Evolutionary conservation across 192 early-diverging fungal species (phyloP).

Genomic region (Mortierella antarctica): DNA sequence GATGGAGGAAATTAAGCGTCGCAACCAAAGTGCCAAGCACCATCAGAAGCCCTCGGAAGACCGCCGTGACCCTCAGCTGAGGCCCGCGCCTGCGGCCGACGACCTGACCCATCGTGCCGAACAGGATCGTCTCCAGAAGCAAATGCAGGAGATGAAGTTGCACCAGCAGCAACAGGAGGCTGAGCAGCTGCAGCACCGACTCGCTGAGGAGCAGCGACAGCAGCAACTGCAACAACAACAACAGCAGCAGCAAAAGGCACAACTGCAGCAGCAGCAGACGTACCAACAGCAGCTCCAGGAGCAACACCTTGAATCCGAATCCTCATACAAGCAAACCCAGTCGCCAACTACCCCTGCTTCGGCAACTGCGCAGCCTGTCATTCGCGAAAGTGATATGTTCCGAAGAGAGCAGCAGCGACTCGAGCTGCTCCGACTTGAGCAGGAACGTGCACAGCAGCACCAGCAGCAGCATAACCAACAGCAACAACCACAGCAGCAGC

Average conservation of each 20-base stretch:
- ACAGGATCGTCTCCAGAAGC: constrained; percentile 23
- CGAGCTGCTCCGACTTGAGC: constrained; percentile 38
- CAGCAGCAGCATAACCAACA: constrained; percentile 36
- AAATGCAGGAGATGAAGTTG: constrained; percentile 54
- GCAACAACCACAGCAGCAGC: constrained; percentile 21
- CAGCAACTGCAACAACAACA: constrained; percentile 45
- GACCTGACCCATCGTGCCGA: constrained; percentile 23
- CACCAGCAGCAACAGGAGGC: constrained; percentile 36
- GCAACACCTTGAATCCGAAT: constrained; percentile 35
- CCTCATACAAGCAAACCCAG: constrained; percentile 23
- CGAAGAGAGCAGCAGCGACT: constrained; percentile 38
- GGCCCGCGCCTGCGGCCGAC: constrained; percentile 53
- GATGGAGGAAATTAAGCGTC: constrained; percentile 80
- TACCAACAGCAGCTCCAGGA: constrained; percentile 54
- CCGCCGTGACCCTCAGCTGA: constrained; percentile 52
- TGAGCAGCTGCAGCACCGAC: constrained; percentile 17
- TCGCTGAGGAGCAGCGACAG: constrained; percentile 34
- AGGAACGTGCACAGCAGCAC: constrained; percentile 38
- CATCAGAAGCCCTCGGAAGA: constrained; percentile 28
- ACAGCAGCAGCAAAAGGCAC: constrained; percentile 37
- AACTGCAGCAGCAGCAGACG: constrained; percentile 52
- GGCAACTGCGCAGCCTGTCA: neutral
- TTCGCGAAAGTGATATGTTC: constrained; percentile 15
- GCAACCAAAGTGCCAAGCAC: constrained; percentile 47
- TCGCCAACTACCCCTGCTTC: constrained; percentile 21